Evolutionary conservation across 2,329 filamentous ascomycete genomes (phyloP).

Genomic region (Arachnomyces sp.): DNA sequence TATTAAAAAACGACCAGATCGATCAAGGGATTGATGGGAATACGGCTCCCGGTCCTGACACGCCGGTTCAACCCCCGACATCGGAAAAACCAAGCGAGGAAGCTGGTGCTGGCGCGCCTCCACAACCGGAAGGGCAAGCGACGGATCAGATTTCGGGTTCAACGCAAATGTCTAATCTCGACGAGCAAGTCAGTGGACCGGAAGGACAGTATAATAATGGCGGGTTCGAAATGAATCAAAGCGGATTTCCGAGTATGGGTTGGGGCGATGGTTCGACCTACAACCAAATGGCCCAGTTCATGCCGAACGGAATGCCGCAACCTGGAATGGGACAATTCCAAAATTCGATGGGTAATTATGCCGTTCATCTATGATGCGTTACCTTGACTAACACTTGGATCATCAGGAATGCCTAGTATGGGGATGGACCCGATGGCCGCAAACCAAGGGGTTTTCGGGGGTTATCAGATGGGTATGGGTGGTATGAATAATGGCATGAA

Average conservation of each 20-base stretch:
- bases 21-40: constrained; percentile 1
- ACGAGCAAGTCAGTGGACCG: background rate
- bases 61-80: constrained; percentile 26
- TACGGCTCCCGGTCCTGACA: background rate
- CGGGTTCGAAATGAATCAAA: constrained; percentile 38
- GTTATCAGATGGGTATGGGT: constrained; percentile 69
- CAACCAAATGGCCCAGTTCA: constrained; percentile 64
- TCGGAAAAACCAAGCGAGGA: constrained; percentile 11
- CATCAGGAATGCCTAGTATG: constrained; percentile 68
- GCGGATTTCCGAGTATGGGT: constrained; percentile 52
- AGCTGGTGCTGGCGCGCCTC: background rate
- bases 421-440: constrained; percentile 60
- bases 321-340: constrained; percentile 50
- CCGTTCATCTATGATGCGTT: background rate
- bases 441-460: constrained; percentile 43
- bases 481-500: constrained; percentile 69
- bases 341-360: constrained; percentile 79
- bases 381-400: constrained; percentile 17
- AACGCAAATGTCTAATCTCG: background rate
- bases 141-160: constrained; percentile 5
- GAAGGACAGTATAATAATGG: constrained; percentile 18
- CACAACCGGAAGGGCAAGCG: constrained; percentile 24
- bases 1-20: constrained; percentile 6
- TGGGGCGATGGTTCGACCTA: constrained; percentile 57
- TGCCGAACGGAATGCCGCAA: constrained; percentile 41